Base-by-base conservation (phyloP, 192 early-diverging fungal genomes). In the Cladochytrium replicatum region DNA sequence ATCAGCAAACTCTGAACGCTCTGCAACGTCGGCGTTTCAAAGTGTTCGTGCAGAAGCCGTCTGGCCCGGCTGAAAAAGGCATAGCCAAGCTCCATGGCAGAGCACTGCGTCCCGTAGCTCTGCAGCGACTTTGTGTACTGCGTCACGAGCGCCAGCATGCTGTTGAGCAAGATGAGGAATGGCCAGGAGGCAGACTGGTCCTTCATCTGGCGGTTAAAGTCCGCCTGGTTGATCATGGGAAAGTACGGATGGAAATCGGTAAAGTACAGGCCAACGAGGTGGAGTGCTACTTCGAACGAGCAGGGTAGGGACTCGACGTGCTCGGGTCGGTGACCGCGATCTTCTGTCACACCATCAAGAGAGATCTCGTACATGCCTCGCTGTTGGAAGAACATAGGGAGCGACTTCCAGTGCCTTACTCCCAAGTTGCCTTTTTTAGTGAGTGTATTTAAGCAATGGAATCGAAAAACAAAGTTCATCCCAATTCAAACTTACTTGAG, bases 21-120 rank as follows among this genome's bases (percentile, higher is more conserved):
- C 44, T 73, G 57, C 40, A 73, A 60, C 54, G 69, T 66, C 9
- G 63, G 71, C 64, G 57, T 66, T 50, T 73, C 71, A 55, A 73
- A 68, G 31, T 64, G 64, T 21, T 61, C 57, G n/a, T 63, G 66
- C 28, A 73, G 41, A 8, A 73, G 38, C 8, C 51, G 43, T 8
- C 67, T 34, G n/a, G 67, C 66, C 7, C 63, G 62, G 31, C 63
- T 57, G 42, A 68, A 69, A 47, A 69, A 73, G 2, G 63, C 57
- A 30, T 48, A 55, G 39, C 67, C 63, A 2, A 73, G 48, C 21
- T 65, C 63, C n/a, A n/a, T n/a, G 29, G 48, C 31, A 3, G 62
- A 41, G 37, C 52, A 61, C 29, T 46, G 29, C n/a, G 66, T 54
- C 25, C 64, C 71, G 60, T 58, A 66, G 1, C 46, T 58, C 5